Base-by-base conservation (phyloP, 352 stramenopile genomes). In the Peronospora tabacina region DNA sequence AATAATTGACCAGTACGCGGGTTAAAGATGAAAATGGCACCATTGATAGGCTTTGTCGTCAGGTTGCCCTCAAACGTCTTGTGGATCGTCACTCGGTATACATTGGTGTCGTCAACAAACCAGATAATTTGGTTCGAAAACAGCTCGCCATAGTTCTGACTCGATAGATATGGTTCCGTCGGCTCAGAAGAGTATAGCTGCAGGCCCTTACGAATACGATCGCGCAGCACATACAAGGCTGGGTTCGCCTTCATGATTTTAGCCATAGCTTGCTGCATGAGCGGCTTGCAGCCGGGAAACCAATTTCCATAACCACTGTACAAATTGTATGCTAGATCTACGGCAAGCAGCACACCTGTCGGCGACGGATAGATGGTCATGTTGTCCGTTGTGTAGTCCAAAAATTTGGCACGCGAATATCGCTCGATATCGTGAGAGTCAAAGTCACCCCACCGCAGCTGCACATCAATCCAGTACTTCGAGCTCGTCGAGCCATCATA, bases 201-300 rank as follows among this genome's bases (percentile, higher is more conserved):
- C 30, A 99, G 75, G 48, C 97, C 96, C 79, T 99, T 99, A 49
- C 97, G 93, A 65, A 99, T 99, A 50, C 97, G 95, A 66, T 99
- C 97, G 40, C 97, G 87, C 22, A 99, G 79, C 33, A 99, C 97
- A 69, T 99, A 99, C 44, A 99, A 72, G 22, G 97, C 97, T 33
- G 97, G 97, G 68, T 99, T 99, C 2, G 96, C 96, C 77, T 99
- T 99, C 80, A 99, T 99, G 64, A 99, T 98, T 79, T 99, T 99
- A 29, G 97, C 96, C 96, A 99, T 99, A 7, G 96, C 97, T 83
- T 99, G 97, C 66, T 99, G 97, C 68, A 99, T 87, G 7, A 99
- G 75, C 6, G 96, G 95, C 68, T 99, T 99, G 51, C 90, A 96
- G 24, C 97, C 96, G 28, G 96, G 95, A 75, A 99, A 98, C 82